Evolutionary conservation across 768 basidiomycete species (phyloP).

Genomic region (Artomyces pyxidatus): DNA sequence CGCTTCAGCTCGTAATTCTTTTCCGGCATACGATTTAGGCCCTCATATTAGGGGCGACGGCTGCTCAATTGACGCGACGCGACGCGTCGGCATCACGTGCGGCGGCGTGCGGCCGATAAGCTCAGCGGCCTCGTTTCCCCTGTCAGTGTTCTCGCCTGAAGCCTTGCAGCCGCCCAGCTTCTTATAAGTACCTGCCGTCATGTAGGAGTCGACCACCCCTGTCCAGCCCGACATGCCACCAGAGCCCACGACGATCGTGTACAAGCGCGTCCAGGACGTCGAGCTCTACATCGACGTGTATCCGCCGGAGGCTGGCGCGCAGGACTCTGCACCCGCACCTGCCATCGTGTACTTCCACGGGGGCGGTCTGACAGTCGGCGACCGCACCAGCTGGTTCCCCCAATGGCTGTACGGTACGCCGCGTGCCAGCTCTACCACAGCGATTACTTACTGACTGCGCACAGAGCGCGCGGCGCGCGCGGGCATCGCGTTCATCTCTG

Average conservation of each 20-base stretch:
- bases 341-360: slow-evolving; percentile 36
- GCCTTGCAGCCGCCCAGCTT: no score
- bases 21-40: no score
- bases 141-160: no score
- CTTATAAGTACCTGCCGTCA: no score
- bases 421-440: not conserved
- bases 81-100: no score
- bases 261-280: slow-evolving; percentile 25
- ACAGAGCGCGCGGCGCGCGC: slow-evolving; percentile 37
- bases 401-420: slow-evolving; percentile 50
- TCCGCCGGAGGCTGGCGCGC: slow-evolving; percentile 25
- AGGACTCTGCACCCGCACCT: slow-evolving; percentile 12
- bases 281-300: slow-evolving; percentile 29
- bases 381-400: slow-evolving; percentile 55
- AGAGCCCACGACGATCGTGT: slow-evolving; percentile 23
- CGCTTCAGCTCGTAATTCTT: no score
- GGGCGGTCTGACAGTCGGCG: slow-evolving; percentile 55
- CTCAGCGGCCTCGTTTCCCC: no score
- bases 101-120: no score
- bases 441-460: not conserved
- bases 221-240: not conserved
- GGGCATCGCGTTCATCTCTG: slow-evolving; percentile 53
- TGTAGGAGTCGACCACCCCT: no score
- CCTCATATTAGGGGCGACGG: no score
- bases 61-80: no score